Evolutionary conservation across 331 rosid species (phyloP), one percentile per base, ranked within the genome.

Genomic region (Phaseolus coccineus): DNA sequence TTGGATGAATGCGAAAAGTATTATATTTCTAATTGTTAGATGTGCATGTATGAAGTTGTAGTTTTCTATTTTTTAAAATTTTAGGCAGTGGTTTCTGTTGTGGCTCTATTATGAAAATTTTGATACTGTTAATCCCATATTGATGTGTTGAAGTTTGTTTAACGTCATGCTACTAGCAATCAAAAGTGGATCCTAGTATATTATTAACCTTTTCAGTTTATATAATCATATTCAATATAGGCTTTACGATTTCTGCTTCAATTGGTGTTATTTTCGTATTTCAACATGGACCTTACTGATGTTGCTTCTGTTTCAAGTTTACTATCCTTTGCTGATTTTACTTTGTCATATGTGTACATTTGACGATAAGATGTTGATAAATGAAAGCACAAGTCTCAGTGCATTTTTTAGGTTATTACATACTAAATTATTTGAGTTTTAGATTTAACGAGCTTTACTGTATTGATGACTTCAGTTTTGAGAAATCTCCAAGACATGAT

Each of bases 401-500:
- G 10, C 28, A 25, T 64, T 82, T 27, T 63, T 70, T 64, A 25
- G 79, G 62, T 69, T 65, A n/a, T 77, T 63, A 9, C 4, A 30
- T 82, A 19, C 7, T 57, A 33, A 47, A 40, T 73, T 30, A 8
- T 35, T 19, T 82, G 59, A 77, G 65, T 68, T 73, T 71, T 52
- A 28, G 25, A 81, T 53, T 58, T 78, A 73, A 83, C 9, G 62
- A 16, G 22, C 27, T 59, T 73, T 79, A 50, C 52, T 37, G 14
- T 71, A 28, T 69, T 64, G 30, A 15, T 69, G 79, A 73, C 78
- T 80, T 66, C 87, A 96, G 99, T 85, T 96, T 96, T 83, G 99
- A 93, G 87, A 86, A 85, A 44, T 96, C 99, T 57, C 96, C 99
- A 16, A 90, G 96, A 80, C 99, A 96, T 80, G 97, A 89, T 73